These are phyloP conservation scores for Hymenoscyphus repandus DNA, from an alignment of 2,329 filamentous ascomycete genomes.

Conservation along the genomic window DNA sequence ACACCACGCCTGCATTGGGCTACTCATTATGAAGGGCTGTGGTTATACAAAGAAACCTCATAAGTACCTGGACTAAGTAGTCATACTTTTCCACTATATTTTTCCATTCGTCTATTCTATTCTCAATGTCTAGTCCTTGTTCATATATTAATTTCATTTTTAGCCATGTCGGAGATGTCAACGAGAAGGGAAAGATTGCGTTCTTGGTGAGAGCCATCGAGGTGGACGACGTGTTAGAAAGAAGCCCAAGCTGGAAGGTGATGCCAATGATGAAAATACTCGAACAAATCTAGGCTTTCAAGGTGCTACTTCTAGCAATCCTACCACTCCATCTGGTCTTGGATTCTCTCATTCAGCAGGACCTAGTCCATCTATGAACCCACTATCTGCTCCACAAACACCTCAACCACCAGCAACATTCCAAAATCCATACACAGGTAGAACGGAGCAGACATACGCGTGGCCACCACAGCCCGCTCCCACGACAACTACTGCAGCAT, in stretches of 20 bases:
- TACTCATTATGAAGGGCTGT: too few species aligned
- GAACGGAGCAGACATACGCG: constrained; percentile 11
- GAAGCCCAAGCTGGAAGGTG: constrained; percentile 24
- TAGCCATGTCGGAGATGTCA: constrained; percentile 32
- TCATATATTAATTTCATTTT: not conserved
- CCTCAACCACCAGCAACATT: constrained; percentile 12
- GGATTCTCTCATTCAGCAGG: constrained; percentile 8
- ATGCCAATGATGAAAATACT: not conserved
- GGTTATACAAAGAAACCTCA: not conserved
- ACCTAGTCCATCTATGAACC: constrained; percentile 10
- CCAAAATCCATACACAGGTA: constrained; percentile 18
- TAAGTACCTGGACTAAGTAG: not conserved
- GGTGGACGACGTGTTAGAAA: constrained; percentile 30
- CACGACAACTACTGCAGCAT: constrained; percentile 7
- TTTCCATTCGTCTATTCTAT: not conserved
- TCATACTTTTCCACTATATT: not conserved
- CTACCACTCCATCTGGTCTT: constrained; percentile 2
- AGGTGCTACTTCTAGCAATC: constrained; percentile 1
- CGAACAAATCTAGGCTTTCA: constrained; percentile 5
- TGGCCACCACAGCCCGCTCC: constrained; percentile 20
- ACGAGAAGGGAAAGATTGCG: constrained; percentile 28
- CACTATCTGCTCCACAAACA: constrained; percentile 7
- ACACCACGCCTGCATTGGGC: too few species aligned
- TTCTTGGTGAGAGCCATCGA: constrained; percentile 30
- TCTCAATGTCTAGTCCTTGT: not conserved